A percentile compares a stretch with the other conserved stretches of the same genome.
These are phyloP conservation scores for Coniella vitis DNA, from an alignment of 2,329 filamentous ascomycete species.

Conservation along the genomic window DNA sequence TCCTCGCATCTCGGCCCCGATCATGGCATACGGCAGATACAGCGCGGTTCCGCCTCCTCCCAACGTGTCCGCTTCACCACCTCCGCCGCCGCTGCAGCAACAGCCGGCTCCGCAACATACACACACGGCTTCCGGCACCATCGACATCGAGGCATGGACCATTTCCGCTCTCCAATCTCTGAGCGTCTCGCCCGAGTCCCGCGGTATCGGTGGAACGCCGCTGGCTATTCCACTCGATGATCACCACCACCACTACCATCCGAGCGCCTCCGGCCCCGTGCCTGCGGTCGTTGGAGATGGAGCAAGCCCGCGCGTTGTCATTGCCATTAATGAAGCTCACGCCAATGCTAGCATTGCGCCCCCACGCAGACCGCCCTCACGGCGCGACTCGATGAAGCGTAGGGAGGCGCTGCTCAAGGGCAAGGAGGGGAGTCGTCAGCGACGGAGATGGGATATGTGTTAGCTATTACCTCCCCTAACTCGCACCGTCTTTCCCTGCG, in stretches of 20 bases:
- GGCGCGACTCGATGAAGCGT: constrained; percentile 48
- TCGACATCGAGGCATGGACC: constrained; percentile 64
- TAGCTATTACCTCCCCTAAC: too few relatives aligned
- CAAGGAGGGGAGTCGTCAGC: constrained; percentile 80
- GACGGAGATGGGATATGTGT: constrained; percentile 95
- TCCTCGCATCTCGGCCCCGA: not conserved
- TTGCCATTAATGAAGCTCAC: constrained; percentile 18
- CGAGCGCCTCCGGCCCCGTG: constrained; percentile 22
- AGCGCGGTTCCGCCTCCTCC: constrained; percentile 27
- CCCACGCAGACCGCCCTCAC: constrained; percentile 38
- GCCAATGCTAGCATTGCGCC: constrained; percentile 23
- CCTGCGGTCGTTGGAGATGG: not conserved
- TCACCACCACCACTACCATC: constrained; percentile 27
- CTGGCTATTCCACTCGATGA: constrained; percentile 74
- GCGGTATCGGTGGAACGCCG: constrained; percentile 48
- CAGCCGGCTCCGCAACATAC: constrained; percentile 19
- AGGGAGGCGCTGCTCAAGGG: constrained; percentile 78
- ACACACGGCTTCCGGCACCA: constrained; percentile 26
- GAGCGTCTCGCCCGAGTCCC: constrained; percentile 47
- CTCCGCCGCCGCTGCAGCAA: constrained; percentile 8
- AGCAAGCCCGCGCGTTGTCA: constrained; percentile 9
- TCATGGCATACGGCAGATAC: constrained; percentile 27
- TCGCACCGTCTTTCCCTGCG: too few relatives aligned
- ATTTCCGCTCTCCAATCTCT: constrained; percentile 49
- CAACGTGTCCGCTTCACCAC: constrained; percentile 3